Evolutionary conservation across 2,329 filamentous ascomycete genomes (phyloP).

Genomic region (Cordyceps farinosa): DNA sequence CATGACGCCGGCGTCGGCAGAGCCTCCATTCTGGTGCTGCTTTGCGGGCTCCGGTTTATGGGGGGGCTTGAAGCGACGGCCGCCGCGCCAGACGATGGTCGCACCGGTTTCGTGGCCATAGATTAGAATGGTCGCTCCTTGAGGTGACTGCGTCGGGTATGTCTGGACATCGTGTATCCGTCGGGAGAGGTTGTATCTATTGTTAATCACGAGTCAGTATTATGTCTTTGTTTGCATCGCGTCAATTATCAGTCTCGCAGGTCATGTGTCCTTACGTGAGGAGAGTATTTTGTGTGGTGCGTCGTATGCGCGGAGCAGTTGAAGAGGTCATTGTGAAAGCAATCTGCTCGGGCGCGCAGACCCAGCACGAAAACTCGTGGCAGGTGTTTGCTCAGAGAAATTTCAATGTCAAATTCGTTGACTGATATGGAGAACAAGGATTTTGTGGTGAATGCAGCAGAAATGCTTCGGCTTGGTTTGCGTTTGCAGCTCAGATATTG

Average conservation of each 20-base stretch:
- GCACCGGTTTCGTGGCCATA: conserved; percentile 63
- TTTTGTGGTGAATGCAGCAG: neutral
- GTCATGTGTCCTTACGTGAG: conserved; percentile 38
- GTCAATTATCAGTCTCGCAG: neutral
- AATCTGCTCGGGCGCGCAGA: conserved; percentile 12
- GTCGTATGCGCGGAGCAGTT: conserved; percentile 40
- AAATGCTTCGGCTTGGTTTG: neutral
- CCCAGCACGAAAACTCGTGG: conserved; percentile 4
- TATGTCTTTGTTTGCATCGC: neutral
- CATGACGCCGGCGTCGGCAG: conserved; percentile 53
- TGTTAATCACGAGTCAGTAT: conserved; percentile 5
- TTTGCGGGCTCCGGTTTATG: conserved; percentile 32
- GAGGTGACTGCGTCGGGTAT: conserved; percentile 59
- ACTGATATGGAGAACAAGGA: neutral
- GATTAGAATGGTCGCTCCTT: conserved; percentile 60
- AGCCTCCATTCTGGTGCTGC: conserved; percentile 49
- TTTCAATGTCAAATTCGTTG: neutral
- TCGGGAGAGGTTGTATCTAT: conserved; percentile 57
- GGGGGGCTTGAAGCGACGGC: conserved; percentile 52
- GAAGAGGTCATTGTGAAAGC: conserved; percentile 31
- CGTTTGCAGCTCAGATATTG: neutral
- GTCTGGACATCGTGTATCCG: conserved; percentile 58
- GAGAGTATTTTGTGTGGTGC: conserved; percentile 47
- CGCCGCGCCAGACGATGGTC: conserved; percentile 60
- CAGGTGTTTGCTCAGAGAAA: neutral